Base-by-base conservation (phyloP, 148 eudicot species). In the Rhododendron griersonianum region DNA sequence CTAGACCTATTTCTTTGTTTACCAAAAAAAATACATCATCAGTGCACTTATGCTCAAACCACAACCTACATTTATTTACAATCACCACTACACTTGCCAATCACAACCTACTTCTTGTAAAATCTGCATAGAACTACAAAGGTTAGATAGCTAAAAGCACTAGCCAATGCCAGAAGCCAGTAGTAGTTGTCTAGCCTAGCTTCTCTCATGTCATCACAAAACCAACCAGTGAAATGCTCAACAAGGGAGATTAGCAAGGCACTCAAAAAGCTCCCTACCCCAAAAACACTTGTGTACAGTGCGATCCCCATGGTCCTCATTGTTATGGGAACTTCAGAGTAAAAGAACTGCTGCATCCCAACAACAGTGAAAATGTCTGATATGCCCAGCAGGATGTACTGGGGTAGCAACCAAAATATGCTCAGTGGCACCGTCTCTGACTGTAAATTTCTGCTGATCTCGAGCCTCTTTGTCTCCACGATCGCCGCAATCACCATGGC, bases 331-430 rank as follows among this genome's bases (percentile, higher is more conserved):
- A 95, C 98, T 86, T 94, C 98, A 15, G 93, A 89, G 45, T 95
- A 95, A 81, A 96, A 96, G 78, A 93, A 96, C 90, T 96, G 96
- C 67, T 95, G 99, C 98, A 95, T 94, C 25, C 98, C 99, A 18
- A 96, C 96, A 2, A 95, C 96, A 0, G 98, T 96, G 81, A 96
- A 96, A 50, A 95, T 94, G 83, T 96, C 99, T 1, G 98, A 93
- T 75, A 94, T 88, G 2, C 99, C 99, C 82, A 96, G 80, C 44
- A 96, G 53, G 11, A 95, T 86, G 86, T 95, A 96, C 73, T 96
- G 99, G 3, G 99, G 99, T 33, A 96, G 88, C 88, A 96, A 73
- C 96, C 99, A 96, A 75, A 91, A 90, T 82, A 96, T 95, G 50
- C 90, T 92, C 11, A 91, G 45, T 1, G 88, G 84, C 13, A 87